Percentiles rank a stretch among this genome's conserved stretches.
These are phyloP conservation scores for Viridothelium virens DNA, from an alignment of 495 filamentous ascomycete genomes.

Conservation along the genomic window DNA sequence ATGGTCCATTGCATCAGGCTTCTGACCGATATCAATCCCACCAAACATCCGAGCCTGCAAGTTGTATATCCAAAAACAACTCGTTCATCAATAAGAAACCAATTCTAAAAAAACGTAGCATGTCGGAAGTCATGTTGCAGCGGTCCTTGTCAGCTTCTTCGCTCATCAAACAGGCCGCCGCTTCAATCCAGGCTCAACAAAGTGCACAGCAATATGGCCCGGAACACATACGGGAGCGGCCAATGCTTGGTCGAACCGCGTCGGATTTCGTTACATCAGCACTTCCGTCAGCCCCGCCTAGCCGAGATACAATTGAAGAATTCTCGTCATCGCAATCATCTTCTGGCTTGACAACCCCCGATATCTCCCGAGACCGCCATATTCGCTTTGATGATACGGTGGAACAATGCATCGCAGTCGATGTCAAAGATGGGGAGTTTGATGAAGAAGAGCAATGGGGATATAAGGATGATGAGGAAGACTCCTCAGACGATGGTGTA, in stretches of 20 bases:
- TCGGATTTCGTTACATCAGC: constrained; percentile 59
- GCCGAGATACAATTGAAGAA: constrained; percentile 49
- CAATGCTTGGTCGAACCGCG: constrained; percentile 47
- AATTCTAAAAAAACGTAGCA: constrained; percentile 91
- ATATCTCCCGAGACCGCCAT: constrained; percentile 58
- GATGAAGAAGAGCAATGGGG: constrained; percentile 48
- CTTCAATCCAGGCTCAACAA: constrained; percentile 84
- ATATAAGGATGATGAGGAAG: constrained; percentile 49
- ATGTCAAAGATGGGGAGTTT: constrained; percentile 64
- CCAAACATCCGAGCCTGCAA: constrained; percentile 46
- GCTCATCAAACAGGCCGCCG: constrained; percentile 86
- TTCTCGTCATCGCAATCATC: constrained; percentile 52
- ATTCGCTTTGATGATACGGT: constrained; percentile 97
- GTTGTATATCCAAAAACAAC: constrained; percentile 65
- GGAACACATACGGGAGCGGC: constrained; percentile 30
- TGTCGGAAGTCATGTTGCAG: constrained; percentile 93
- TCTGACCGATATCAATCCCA: constrained; percentile 32
- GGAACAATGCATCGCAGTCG: constrained; percentile 89
- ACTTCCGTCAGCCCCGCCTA: constrained; percentile 46
- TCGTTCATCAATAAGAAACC: constrained; percentile 83
- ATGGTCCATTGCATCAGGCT: constrained; percentile 78
- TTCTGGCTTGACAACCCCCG: constrained; percentile 61
- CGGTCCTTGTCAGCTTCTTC: constrained; percentile 83
- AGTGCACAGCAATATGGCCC: constrained; percentile 9
- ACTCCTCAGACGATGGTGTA: constrained; percentile 59